Percentiles rank a stretch among this genome's conserved stretches.
Conservation (phyloP, 495 filamentous ascomycete genomes). For the Penicillium crystallinum region DNA sequence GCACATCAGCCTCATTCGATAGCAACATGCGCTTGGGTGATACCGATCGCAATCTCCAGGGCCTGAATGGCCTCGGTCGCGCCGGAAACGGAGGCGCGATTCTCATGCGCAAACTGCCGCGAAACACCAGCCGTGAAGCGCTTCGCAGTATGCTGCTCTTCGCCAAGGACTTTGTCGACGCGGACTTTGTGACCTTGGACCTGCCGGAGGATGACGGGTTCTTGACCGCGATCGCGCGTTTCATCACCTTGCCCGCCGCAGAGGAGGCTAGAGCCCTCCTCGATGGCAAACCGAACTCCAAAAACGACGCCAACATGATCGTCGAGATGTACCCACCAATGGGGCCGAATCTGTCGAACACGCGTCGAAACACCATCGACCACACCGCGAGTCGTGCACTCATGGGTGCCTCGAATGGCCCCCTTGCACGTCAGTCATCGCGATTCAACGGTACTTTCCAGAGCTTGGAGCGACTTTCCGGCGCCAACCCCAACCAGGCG, state of each 20-base stretch:
- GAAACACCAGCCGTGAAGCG: slow-evolving; percentile 64
- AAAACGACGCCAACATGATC: slow-evolving; percentile 70
- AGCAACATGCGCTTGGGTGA: slow-evolving; percentile 48
- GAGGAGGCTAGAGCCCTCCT: slow-evolving; percentile 71
- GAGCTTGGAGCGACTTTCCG: slow-evolving; percentile 64
- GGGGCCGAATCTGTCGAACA: slow-evolving; percentile 33
- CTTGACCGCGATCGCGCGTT: slow-evolving; percentile 68
- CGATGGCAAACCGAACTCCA: slow-evolving; percentile 72
- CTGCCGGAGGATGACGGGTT: slow-evolving; percentile 66
- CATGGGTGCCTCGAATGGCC: slow-evolving; percentile 51
- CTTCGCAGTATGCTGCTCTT: slow-evolving; percentile 80
- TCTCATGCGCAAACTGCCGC: slow-evolving; percentile 71
- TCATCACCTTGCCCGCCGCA: slow-evolving; percentile 65
- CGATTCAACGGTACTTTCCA: slow-evolving; percentile 78
- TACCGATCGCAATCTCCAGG: slow-evolving; percentile 40
- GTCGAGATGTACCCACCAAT: slow-evolving; percentile 63
- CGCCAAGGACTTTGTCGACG: slow-evolving; percentile 72
- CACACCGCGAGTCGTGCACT: slow-evolving; percentile 46
- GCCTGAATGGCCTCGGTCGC: slow-evolving; percentile 43
- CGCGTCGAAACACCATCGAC: slow-evolving; percentile 58
- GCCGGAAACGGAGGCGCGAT: slow-evolving; percentile 43
- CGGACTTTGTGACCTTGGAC: slow-evolving; percentile 63
- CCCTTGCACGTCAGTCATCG: slow-evolving; percentile 61
- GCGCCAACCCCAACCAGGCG: slow-evolving; percentile 51
- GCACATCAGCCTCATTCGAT: slow-evolving; percentile 41